Evolutionary conservation across 2,329 filamentous ascomycete genomes (phyloP).

Genomic region (Trichoderma polysporum): DNA sequence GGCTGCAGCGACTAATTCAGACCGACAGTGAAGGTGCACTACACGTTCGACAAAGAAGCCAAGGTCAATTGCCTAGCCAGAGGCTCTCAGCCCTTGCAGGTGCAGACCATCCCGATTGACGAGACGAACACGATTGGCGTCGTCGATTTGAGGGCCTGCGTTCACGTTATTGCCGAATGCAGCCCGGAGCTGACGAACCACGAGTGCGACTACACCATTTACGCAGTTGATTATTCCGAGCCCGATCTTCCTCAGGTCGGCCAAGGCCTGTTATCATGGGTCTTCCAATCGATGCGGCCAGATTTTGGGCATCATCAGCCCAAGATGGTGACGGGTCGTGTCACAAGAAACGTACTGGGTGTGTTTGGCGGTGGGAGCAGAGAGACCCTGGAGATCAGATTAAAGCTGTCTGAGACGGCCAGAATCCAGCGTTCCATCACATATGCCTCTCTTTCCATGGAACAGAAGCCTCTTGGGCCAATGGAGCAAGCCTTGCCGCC

Average conservation of each 20-base stretch:
- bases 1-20: conserved; percentile 14
- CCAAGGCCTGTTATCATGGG: conserved; percentile 90
- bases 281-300: conserved; percentile 52
- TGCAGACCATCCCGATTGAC: conserved; percentile 79
- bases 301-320: conserved; percentile 54
- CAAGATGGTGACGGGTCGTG: conserved; percentile 79
- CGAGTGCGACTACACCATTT: conserved; percentile 87
- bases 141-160: conserved; percentile 81
- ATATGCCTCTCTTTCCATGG: conserved; percentile 19
- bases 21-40: conserved; percentile 83
- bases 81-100: conserved; percentile 73
- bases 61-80: conserved; percentile 88
- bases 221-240: conserved; percentile 95
- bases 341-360: conserved; percentile 81
- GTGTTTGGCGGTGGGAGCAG: conserved; percentile 79
- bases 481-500: conserved; percentile 44
- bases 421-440: conserved; percentile 45
- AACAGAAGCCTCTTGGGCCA: conserved; percentile 25
- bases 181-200: conserved; percentile 79
- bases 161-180: conserved; percentile 72
- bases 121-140: conserved; percentile 80
- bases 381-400: conserved; percentile 89
- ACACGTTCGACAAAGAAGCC: conserved; percentile 88
- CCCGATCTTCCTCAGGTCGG: conserved; percentile 90
- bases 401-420: conserved; percentile 78